Base-by-base conservation (phyloP, 805 yeast species). In the Metschnikowia anglica region DNA sequence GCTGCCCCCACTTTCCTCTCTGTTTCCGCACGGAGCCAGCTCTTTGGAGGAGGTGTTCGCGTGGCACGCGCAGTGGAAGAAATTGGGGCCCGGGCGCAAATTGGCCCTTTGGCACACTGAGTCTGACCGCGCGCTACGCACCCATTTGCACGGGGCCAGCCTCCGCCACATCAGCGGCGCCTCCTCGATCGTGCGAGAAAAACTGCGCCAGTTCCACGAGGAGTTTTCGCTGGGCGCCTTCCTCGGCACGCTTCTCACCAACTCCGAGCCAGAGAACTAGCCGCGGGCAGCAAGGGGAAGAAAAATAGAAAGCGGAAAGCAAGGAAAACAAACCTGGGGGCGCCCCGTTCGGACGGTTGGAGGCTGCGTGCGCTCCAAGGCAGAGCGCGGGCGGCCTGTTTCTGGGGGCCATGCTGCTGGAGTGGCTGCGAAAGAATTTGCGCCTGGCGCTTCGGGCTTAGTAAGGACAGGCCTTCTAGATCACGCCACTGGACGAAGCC, bases 91-190 rank as follows among this genome's bases (percentile, higher is more conserved):
- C 10, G 34, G n/a, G 4, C 30, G 32, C n/a, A 32, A 34, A 17
- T 23, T 21, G 25, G 19, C 15, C 5, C 36, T 27, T 6, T 43
- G 48, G 49, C 44, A 32, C 17, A 5, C 9, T 11, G 37, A 19
- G 12, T 21, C 21, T 16, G 48, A 39, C 31, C 20, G 24, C 18
- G 49, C 40, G 11, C 30, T 46, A 7, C 41, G 49, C 11, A 13
- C 25, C 15, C 35, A 24, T 12, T 35, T 41, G 45, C 10, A 25
- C 2, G 37, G 35, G 1, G 19, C 31, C 23, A 47, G 46, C 21
- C 18, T 47, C 4, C 19, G 32, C 12, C 26, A 28, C 20, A 38
- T 44, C n/a, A 30, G 32, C 15, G 26, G 23, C 13, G 44, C 47
- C n/a, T 24, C 28, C 1, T 13, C 9, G 4, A 8, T 41, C 15